These are phyloP conservation scores for Pseudocercospora pini-densiflorae DNA, from an alignment of 2,329 filamentous ascomycete genomes.

Conservation along the genomic window DNA sequence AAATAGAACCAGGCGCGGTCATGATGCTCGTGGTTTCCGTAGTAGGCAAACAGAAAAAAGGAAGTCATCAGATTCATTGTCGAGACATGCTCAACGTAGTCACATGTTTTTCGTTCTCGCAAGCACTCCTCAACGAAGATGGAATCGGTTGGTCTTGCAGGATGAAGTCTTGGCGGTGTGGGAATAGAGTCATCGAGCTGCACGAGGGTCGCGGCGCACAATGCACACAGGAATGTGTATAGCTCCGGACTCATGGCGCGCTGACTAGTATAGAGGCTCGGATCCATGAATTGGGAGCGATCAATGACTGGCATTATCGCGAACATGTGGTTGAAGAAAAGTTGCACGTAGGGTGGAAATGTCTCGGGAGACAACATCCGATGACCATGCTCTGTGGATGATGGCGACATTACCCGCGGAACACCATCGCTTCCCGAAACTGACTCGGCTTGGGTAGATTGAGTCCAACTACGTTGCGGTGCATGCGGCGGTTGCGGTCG, in stretches of 20 bases:
- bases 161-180: conserved; percentile 34
- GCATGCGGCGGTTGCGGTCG: conserved; percentile 15
- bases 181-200: conserved; percentile 41
- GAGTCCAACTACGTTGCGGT: conserved; percentile 27
- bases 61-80: conserved; percentile 41
- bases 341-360: conserved; percentile 40
- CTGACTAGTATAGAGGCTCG: conserved; percentile 31
- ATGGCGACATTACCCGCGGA: conserved; percentile 27
- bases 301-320: conserved; percentile 44
- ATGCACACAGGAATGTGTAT: conserved; percentile 40
- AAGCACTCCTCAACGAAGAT: conserved; percentile 42
- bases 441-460: conserved; percentile 24
- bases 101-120: conserved; percentile 36
- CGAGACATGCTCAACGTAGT: conserved; percentile 38
- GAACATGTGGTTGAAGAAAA: conserved; percentile 44
- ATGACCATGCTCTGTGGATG: conserved; percentile 28
- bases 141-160: conserved; percentile 34
- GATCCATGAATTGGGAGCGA: conserved; percentile 36
- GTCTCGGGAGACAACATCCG: conserved; percentile 33
- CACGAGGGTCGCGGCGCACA: conserved; percentile 41
- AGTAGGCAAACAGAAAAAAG: conserved; percentile 43
- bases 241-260: conserved; percentile 33
- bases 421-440: conserved; percentile 30
- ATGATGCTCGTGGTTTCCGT: conserved; percentile 41
- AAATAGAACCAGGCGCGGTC: conserved; percentile 42